These are phyloP conservation scores for Endoconidiophora laricicola DNA, from an alignment of 2,329 filamentous ascomycete species.

Conservation along the genomic window DNA sequence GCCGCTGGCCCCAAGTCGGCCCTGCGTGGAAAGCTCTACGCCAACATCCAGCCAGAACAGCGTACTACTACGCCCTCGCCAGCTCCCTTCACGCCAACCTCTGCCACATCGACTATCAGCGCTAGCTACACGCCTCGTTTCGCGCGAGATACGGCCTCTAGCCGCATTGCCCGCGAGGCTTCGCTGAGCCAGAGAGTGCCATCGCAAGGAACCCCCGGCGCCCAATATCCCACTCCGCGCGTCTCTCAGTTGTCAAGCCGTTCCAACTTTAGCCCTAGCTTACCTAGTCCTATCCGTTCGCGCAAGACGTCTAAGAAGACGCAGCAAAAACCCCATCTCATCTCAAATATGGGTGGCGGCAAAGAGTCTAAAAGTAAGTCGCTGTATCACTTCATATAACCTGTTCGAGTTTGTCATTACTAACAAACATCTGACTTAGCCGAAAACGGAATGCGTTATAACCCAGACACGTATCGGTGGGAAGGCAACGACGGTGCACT, in stretches of 20 bases:
- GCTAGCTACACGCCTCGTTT: slow-evolving; percentile 39
- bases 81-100: slow-evolving; percentile 41
- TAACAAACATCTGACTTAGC: slow-evolving; percentile 28
- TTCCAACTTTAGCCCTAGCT: slow-evolving; percentile 28
- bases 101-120: slow-evolving; percentile 27
- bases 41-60: slow-evolving; percentile 34
- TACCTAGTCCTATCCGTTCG: slow-evolving; percentile 29
- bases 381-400: background rate
- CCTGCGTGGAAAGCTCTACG: slow-evolving; percentile 38
- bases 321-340: slow-evolving; percentile 68
- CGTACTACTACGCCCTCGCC: slow-evolving; percentile 37
- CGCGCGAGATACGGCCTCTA: slow-evolving; percentile 48
- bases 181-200: slow-evolving; percentile 42
- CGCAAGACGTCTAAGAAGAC: slow-evolving; percentile 42
- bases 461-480: slow-evolving; percentile 73
- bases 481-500: slow-evolving; percentile 89
- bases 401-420: too few relatives aligned
- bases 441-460: slow-evolving; percentile 92
- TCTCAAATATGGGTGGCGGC: slow-evolving; percentile 60
- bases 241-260: slow-evolving; percentile 36
- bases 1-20: slow-evolving; percentile 50
- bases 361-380: slow-evolving; percentile 59
- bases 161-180: slow-evolving; percentile 47
- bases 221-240: slow-evolving; percentile 36
- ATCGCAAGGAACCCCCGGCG: slow-evolving; percentile 30